Evolutionary conservation across 2,329 filamentous ascomycete genomes (phyloP).

Genomic region (Leptographium lundbergii): DNA sequence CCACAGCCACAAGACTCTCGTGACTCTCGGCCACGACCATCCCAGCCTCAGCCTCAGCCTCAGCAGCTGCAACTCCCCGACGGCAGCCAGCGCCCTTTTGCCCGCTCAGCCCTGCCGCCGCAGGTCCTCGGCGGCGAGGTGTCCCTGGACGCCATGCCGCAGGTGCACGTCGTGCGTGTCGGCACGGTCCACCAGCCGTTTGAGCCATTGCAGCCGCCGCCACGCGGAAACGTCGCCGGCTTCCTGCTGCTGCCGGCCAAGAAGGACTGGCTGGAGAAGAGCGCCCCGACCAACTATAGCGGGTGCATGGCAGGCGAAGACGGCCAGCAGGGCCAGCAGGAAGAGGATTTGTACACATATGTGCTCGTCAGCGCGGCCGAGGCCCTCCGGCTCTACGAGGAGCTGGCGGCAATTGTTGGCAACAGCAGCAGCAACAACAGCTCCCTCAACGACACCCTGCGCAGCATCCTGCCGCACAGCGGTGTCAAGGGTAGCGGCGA

Average conservation of each 20-base stretch:
- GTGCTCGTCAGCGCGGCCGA: not conserved
- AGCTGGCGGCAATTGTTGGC: not conserved
- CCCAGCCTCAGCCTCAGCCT: not conserved
- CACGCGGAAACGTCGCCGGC: not conserved
- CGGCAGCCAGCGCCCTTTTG: not conserved
- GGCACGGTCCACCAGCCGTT: not conserved
- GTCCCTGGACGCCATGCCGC: not conserved
- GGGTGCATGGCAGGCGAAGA: not conserved
- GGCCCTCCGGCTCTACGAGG: not conserved
- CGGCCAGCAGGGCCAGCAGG: not conserved
- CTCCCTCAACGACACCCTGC: not conserved
- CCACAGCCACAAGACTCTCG: not conserved
- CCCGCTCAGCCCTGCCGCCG: not conserved
- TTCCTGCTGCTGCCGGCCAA: not conserved
- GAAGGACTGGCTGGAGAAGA: not conserved
- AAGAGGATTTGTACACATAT: no score
- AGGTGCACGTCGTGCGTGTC: not conserved
- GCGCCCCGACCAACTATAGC: not conserved
- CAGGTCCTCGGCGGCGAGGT: not conserved
- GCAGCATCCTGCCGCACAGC: not conserved
- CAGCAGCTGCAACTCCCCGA: not conserved
- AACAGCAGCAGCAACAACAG: not conserved
- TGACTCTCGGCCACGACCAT: no score
- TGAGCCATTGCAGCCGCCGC: not conserved
- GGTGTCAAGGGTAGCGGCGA: not conserved